These are phyloP conservation scores for Colletotrichum eremochloae DNA, from an alignment of 2,329 filamentous ascomycete genomes.

Conservation along the genomic window DNA sequence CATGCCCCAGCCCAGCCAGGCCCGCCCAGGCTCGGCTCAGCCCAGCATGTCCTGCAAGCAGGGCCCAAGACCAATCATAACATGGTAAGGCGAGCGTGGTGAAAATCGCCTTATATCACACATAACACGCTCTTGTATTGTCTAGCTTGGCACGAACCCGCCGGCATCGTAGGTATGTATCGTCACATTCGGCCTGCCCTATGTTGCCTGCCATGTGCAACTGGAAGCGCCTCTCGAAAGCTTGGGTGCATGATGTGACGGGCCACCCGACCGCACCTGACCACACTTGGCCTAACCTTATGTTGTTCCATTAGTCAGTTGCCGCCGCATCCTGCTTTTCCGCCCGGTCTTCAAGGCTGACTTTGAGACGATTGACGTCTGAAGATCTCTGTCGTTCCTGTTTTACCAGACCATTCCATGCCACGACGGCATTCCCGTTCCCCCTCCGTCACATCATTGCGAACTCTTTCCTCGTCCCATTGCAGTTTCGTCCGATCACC, in stretches of 20 bases:
- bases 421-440: slow-evolving; percentile 37
- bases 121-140: neutral
- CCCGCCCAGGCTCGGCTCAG: no score
- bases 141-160: neutral
- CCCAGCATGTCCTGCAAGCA: neutral
- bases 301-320: slow-evolving; percentile 1
- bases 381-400: slow-evolving; percentile 35
- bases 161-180: neutral
- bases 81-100: neutral
- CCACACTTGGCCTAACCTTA: neutral
- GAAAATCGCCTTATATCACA: neutral
- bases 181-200: neutral
- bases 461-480: slow-evolving; percentile 1
- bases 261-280: neutral
- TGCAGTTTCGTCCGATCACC: slow-evolving; percentile 7
- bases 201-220: neutral
- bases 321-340: neutral
- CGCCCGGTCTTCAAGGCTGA: slow-evolving; percentile 17
- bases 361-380: slow-evolving; percentile 40
- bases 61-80: slow-evolving; percentile 19
- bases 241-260: neutral
- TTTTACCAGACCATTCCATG: slow-evolving; percentile 28
- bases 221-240: neutral
- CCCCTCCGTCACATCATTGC: slow-evolving; percentile 1
- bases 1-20: slow-evolving; percentile 7